These are phyloP conservation scores for Kodamaea anthophila DNA, from an alignment of 1,139 yeast species.

Conservation along the genomic window DNA sequence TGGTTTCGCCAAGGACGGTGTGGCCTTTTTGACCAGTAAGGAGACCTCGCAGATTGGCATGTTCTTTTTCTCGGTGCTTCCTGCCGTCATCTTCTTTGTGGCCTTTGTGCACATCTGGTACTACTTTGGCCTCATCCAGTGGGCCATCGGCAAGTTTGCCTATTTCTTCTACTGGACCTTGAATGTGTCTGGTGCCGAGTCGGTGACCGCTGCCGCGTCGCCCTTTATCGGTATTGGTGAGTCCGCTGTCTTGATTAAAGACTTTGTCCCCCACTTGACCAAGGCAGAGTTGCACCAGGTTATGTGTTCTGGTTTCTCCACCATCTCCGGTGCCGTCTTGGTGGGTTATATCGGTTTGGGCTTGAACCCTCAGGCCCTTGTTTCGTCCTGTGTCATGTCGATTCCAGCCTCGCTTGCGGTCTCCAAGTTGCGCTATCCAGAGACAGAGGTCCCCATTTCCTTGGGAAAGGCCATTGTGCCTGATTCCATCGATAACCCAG, in stretches of 20 bases:
- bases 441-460: constrained; percentile 51
- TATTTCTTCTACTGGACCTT: constrained; percentile 57
- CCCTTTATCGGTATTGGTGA: constrained; percentile 70
- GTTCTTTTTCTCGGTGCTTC: constrained; percentile 58
- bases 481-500: constrained; percentile 23
- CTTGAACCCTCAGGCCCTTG: constrained; percentile 57
- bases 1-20: constrained; percentile 59
- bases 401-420: constrained; percentile 64
- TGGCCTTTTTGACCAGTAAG: constrained; percentile 48
- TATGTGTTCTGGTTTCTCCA: constrained; percentile 63
- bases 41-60: constrained; percentile 35
- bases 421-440: constrained; percentile 58
- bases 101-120: constrained; percentile 59
- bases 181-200: constrained; percentile 61
- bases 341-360: constrained; percentile 64
- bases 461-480: constrained; percentile 28
- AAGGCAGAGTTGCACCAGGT: constrained; percentile 61
- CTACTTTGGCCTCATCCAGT: constrained; percentile 56
- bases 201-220: constrained; percentile 64
- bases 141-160: constrained; percentile 58
- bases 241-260: constrained; percentile 57
- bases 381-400: constrained; percentile 66
- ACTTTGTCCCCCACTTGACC: constrained; percentile 55
- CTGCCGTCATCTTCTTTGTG: constrained; percentile 60
- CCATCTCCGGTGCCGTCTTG: constrained; percentile 62